Evolutionary conservation across 2,329 filamentous ascomycete genomes (phyloP).

Genomic region (Purpureocillium takamizusanense): DNA sequence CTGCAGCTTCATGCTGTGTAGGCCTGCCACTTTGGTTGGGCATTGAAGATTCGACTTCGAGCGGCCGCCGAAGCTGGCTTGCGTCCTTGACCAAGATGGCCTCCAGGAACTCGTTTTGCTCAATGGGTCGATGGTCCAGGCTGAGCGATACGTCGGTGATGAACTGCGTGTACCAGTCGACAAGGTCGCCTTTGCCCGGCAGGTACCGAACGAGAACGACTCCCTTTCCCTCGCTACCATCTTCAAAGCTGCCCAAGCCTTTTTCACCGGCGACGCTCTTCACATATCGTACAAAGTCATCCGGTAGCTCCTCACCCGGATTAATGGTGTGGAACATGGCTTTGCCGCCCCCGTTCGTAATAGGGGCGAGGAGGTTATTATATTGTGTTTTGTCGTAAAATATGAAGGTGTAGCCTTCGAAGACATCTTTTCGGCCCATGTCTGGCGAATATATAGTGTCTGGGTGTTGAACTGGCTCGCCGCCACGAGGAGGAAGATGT

Average conservation of each 20-base stretch:
- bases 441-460: constrained; percentile 67
- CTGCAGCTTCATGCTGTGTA: not conserved
- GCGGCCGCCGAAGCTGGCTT: constrained; percentile 57
- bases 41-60: constrained; percentile 38
- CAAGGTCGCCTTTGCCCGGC: constrained; percentile 42
- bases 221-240: constrained; percentile 56
- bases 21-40: constrained; percentile 12
- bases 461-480: constrained; percentile 63
- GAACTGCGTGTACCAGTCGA: constrained; percentile 62
- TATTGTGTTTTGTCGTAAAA: constrained; percentile 73
- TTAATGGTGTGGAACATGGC: constrained; percentile 57
- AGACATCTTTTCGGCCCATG: constrained; percentile 56
- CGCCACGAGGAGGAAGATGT: constrained; percentile 64
- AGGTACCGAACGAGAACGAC: constrained; percentile 72
- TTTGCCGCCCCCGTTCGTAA: constrained; percentile 77
- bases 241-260: constrained; percentile 53
- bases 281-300: constrained; percentile 72
- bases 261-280: constrained; percentile 68
- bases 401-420: constrained; percentile 81
- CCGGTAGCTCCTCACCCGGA: constrained; percentile 53
- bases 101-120: constrained; percentile 87
- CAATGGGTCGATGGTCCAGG: constrained; percentile 73
- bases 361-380: constrained; percentile 62
- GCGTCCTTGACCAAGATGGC: constrained; percentile 78
- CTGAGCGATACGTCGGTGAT: constrained; percentile 59